These are phyloP conservation scores for Cryptococcus sp. DNA, from an alignment of 1,284 basidiomycete genomes.

Conservation along the genomic window DNA sequence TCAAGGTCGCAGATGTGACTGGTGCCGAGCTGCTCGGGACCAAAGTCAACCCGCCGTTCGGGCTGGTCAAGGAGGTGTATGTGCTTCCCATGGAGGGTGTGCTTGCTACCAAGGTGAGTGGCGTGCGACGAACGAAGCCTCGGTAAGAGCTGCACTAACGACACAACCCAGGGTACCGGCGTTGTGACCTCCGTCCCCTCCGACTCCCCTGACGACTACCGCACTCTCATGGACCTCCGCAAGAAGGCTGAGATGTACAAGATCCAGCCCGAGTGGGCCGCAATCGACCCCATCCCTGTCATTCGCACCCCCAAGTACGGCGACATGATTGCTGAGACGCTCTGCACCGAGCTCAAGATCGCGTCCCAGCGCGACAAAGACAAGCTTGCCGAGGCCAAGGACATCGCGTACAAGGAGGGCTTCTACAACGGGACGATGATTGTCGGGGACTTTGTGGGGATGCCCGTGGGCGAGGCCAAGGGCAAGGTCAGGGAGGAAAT, in stretches of 20 bases:
- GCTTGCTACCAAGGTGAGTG: slow-evolving; percentile 75
- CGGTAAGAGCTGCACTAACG: slow-evolving; percentile 1
- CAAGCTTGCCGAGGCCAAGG: slow-evolving; percentile 93
- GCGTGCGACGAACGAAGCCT: background rate
- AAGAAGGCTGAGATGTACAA: slow-evolving; percentile 98
- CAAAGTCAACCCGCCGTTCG: slow-evolving; percentile 84
- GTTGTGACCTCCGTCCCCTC: slow-evolving; percentile 98
- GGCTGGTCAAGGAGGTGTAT: slow-evolving; percentile 80
- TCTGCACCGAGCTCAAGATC: slow-evolving; percentile 89
- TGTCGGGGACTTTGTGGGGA: slow-evolving; percentile 82
- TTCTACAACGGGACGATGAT: slow-evolving; percentile 92
- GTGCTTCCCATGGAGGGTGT: slow-evolving; percentile 98
- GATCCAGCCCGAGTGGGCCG: slow-evolving; percentile 85
- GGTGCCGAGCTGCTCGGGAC: slow-evolving; percentile 83
- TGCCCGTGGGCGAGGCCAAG: slow-evolving; percentile 87
- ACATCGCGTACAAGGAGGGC: slow-evolving; percentile 96
- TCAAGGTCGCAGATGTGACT: slow-evolving; percentile 69
- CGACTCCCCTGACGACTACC: slow-evolving; percentile 96
- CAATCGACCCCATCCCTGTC: slow-evolving; percentile 82
- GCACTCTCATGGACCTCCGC: slow-evolving; percentile 83
- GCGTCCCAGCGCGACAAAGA: slow-evolving; percentile 92
- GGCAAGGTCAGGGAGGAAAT: slow-evolving; percentile 79
- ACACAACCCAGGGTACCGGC: slow-evolving; percentile 73
- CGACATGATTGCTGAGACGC: slow-evolving; percentile 80
- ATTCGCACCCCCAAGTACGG: slow-evolving; percentile 87